These are phyloP conservation scores for Alternaria postmessia DNA, from an alignment of 2,329 filamentous ascomycete genomes.

Conservation along the genomic window DNA sequence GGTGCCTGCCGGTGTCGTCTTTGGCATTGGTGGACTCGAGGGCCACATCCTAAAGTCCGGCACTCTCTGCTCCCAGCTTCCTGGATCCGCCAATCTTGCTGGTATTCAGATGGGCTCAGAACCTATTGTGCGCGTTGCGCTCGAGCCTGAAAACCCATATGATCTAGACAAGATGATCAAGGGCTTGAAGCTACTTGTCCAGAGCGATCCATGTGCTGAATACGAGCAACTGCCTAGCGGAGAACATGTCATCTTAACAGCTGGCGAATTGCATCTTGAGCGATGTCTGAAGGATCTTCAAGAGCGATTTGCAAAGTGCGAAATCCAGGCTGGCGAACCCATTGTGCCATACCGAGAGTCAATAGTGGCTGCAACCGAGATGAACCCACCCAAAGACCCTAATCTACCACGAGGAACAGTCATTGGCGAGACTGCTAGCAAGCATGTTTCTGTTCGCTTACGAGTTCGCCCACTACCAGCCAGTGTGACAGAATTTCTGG, in stretches of 20 bases:
- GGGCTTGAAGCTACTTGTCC: conserved; percentile 84
- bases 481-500: conserved; percentile 82
- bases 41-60: conserved; percentile 95
- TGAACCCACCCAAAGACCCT: conserved; percentile 86
- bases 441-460: conserved; percentile 80
- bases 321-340: conserved; percentile 90
- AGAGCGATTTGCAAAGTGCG: conserved; percentile 91
- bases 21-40: conserved; percentile 91
- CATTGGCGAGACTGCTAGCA: conserved; percentile 78
- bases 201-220: conserved; percentile 93
- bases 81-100: conserved; percentile 88
- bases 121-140: conserved; percentile 91
- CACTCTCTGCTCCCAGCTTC: conserved; percentile 86
- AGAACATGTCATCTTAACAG: conserved; percentile 93
- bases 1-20: conserved; percentile 92
- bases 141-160: conserved; percentile 90
- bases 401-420: conserved; percentile 86
- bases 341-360: conserved; percentile 97
- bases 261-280: conserved; percentile 93
- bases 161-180: conserved; percentile 95
- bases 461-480: conserved; percentile 80
- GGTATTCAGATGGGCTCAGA: conserved; percentile 82
- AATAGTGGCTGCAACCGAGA: conserved; percentile 86
- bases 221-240: conserved; percentile 93
- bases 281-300: conserved; percentile 91